Evolutionary conservation across 1,284 basidiomycete genomes (phyloP).

Genomic region (Boletus smithii): DNA sequence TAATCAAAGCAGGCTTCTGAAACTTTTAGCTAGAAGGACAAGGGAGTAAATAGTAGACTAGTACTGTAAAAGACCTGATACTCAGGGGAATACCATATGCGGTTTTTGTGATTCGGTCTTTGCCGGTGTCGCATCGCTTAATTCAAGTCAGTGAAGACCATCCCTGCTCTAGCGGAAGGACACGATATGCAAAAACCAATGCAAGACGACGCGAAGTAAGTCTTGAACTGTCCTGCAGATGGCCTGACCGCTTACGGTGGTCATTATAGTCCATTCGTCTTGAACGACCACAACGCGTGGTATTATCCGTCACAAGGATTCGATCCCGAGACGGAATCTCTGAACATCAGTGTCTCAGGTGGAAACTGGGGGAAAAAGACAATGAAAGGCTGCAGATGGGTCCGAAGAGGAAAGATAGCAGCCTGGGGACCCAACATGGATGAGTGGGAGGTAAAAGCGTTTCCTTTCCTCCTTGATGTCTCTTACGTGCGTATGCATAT

Average conservation of each 20-base stretch:
- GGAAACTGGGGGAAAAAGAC: conserved; percentile 82
- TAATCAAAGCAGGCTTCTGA: conserved; percentile 1
- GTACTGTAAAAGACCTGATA: background rate
- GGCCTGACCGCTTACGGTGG: conserved; percentile 5
- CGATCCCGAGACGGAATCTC: conserved; percentile 57
- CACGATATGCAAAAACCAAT: conserved; percentile 27
- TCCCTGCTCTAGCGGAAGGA: background rate
- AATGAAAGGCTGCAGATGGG: conserved; percentile 66
- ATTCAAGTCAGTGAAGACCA: background rate
- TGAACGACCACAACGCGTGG: conserved; percentile 72
- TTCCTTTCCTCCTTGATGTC: conserved; percentile 6
- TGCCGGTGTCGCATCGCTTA: conserved; percentile 17
- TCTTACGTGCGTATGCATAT: conserved; percentile 31
- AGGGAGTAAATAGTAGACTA: background rate
- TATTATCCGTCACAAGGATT: conserved; percentile 72
- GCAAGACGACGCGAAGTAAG: conserved; percentile 35
- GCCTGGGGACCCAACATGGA: conserved; percentile 76
- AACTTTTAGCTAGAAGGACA: background rate
- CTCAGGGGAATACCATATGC: no score
- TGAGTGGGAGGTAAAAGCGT: conserved; percentile 69
- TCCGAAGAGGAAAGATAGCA: conserved; percentile 70
- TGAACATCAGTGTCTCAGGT: conserved; percentile 42
- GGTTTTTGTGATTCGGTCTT: conserved; percentile 19
- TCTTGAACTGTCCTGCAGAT: background rate
- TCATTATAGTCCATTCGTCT: conserved; percentile 41